Evolutionary conservation across 768 basidiomycete genomes (phyloP).

Genomic region (Boletus subparvulus): DNA sequence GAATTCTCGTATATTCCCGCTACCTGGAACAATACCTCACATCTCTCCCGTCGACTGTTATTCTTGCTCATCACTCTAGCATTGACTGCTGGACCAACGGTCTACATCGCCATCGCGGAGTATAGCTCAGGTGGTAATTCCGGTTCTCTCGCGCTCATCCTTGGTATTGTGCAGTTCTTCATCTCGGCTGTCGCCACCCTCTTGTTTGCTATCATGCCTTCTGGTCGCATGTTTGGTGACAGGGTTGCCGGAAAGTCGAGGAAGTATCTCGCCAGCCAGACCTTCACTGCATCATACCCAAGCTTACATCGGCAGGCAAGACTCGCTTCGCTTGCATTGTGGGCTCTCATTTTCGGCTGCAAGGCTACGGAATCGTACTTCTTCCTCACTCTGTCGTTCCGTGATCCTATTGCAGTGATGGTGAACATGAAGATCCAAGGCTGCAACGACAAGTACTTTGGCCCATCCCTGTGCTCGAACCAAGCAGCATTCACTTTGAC

Average conservation of each 20-base stretch:
- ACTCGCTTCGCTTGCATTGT: conserved; percentile 76
- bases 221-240: conserved; percentile 98
- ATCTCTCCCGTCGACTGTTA: conserved; percentile 86
- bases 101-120: conserved; percentile 91
- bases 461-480: conserved; percentile 79
- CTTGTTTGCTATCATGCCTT: conserved; percentile 89
- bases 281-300: conserved; percentile 96
- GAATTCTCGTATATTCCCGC: conserved; percentile 98
- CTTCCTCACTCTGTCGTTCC: conserved; percentile 94
- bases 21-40: conserved; percentile 98
- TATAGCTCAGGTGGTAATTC: conserved; percentile 51
- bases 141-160: conserved; percentile 80
- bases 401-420: conserved; percentile 92
- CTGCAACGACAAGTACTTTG: conserved; percentile 86
- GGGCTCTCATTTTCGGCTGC: conserved; percentile 94
- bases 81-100: conserved; percentile 88
- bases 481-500: conserved; percentile 94
- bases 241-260: conserved; percentile 92
- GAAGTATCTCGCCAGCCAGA: conserved; percentile 97
- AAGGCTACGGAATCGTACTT: conserved; percentile 98
- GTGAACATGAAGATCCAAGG: conserved; percentile 93
- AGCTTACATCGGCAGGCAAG: conserved; percentile 60
- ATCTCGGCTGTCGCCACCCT: conserved; percentile 85
- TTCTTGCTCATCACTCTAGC: conserved; percentile 90
- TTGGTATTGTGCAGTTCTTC: conserved; percentile 95